Evolutionary conservation across 441 rosid genomes (phyloP).

Genomic region (Capsella rubella): DNA sequence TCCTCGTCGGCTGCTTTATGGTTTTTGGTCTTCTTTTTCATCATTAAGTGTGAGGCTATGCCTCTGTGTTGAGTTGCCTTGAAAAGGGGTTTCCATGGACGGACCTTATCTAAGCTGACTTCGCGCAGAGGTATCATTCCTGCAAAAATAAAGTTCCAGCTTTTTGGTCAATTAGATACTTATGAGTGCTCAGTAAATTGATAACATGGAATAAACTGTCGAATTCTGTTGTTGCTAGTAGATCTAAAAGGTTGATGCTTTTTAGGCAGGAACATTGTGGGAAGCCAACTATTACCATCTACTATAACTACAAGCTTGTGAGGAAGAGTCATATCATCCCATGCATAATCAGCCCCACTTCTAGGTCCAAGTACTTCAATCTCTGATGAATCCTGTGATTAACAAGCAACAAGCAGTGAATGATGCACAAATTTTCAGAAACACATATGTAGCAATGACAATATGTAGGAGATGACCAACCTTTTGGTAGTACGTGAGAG

Average conservation of each 20-base stretch:
- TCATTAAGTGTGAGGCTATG: slow-evolving; percentile 61
- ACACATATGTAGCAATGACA: slow-evolving; percentile 35
- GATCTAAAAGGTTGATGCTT: slow-evolving; percentile 9
- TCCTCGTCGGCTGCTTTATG: slow-evolving; percentile 52
- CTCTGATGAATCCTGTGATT: slow-evolving; percentile 80
- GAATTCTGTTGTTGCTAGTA: neutral
- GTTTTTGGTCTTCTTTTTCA: slow-evolving; percentile 52
- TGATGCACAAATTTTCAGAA: slow-evolving; percentile 28
- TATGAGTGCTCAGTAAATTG: slow-evolving; percentile 24
- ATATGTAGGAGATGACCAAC: slow-evolving; percentile 52
- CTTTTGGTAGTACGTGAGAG: slow-evolving; percentile 90
- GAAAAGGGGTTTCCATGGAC: slow-evolving; percentile 89
- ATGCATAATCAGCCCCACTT: slow-evolving; percentile 73
- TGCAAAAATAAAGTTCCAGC: slow-evolving; percentile 48
- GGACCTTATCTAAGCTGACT: slow-evolving; percentile 93
- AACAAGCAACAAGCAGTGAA: slow-evolving; percentile 30
- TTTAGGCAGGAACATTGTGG: slow-evolving; percentile 25
- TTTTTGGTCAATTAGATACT: slow-evolving; percentile 27
- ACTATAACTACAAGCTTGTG: slow-evolving; percentile 81
- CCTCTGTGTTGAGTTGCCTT: slow-evolving; percentile 64
- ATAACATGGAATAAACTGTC: slow-evolving; percentile 22
- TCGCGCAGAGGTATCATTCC: slow-evolving; percentile 77
- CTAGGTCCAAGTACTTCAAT: slow-evolving; percentile 83
- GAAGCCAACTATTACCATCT: slow-evolving; percentile 59
- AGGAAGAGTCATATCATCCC: slow-evolving; percentile 97